Evolutionary conservation across 1,139 yeast species (phyloP).

Genomic region (Candida sanyaensis): DNA sequence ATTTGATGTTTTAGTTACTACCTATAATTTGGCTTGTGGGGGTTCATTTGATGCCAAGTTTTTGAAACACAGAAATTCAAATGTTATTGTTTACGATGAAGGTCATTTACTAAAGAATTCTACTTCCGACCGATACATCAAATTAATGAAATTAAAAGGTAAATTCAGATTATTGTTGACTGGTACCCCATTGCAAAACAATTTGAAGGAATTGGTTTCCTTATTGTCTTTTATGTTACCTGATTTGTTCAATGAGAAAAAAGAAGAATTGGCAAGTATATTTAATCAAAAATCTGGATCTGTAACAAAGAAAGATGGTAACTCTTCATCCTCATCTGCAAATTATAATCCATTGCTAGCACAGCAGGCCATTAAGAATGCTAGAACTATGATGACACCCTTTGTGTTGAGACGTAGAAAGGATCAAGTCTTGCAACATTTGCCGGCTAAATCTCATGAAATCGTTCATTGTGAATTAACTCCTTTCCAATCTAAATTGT

Average conservation of each 20-base stretch:
- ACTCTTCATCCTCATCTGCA: conserved; percentile 22
- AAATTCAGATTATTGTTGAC: conserved; percentile 82
- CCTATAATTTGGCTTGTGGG: conserved; percentile 90
- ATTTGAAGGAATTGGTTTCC: conserved; percentile 85
- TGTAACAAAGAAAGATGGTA: conserved; percentile 40
- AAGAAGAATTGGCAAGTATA: conserved; percentile 77
- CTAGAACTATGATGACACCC: conserved; percentile 98
- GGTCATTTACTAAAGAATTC: conserved; percentile 97
- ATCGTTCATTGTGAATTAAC: conserved; percentile 67
- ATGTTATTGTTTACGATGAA: conserved; percentile 92
- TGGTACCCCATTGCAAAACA: conserved; percentile 96
- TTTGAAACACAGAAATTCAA: conserved; percentile 70
- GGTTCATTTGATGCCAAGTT: conserved; percentile 80
- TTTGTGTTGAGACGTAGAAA: conserved; percentile 90
- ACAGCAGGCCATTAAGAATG: conserved; percentile 87
- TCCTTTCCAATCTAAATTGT: conserved; percentile 58
- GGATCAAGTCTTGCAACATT: conserved; percentile 84
- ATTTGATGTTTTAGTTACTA: conserved; percentile 90
- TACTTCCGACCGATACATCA: conserved; percentile 79
- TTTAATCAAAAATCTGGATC: conserved; percentile 67
- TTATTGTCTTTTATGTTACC: conserved; percentile 91
- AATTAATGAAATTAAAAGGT: conserved; percentile 81
- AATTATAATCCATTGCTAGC: conserved; percentile 80
- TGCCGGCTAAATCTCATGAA: conserved; percentile 73
- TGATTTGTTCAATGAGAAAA: conserved; percentile 71